A percentile compares a stretch with the other conserved stretches of the same genome.
phyloP scores from a whole-genome alignment of 768 basidiomycete genomes.

The Floccularia luteovirens region DNA sequence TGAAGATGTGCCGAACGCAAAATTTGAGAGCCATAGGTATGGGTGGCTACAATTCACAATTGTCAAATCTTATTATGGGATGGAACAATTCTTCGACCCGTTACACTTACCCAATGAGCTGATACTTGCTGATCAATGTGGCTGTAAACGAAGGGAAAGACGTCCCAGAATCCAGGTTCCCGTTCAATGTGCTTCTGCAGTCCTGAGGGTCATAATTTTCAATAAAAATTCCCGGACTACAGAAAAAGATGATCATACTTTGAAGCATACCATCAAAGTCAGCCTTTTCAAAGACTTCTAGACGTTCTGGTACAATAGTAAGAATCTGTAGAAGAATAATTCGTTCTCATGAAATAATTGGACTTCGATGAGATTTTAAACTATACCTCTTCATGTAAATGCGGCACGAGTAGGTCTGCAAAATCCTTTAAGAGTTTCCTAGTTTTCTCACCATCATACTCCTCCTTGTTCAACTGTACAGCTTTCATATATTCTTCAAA shows the following conservation, averaged over 20 bases:
- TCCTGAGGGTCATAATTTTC: not conserved
- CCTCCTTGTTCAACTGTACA: not conserved
- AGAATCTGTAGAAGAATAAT: conserved; percentile 5
- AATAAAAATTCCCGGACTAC: not conserved
- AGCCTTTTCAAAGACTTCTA: conserved; percentile 3
- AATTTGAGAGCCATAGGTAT: not conserved
- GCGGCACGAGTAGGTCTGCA: not conserved
- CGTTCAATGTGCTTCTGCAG: not conserved
- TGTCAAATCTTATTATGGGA: not conserved
- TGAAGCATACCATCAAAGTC: conserved; percentile 3
- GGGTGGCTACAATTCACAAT: not conserved
- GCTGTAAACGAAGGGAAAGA: conserved; percentile 1
- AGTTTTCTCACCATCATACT: not conserved
- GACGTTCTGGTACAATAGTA: conserved; percentile 4
- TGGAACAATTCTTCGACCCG: not conserved
- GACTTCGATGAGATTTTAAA: not conserved
- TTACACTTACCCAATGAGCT: conserved; percentile 4
- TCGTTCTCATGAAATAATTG: not conserved
- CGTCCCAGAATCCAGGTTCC: not conserved
- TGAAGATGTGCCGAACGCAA: not conserved
- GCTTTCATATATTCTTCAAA: not conserved
- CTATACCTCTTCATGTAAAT: not conserved
- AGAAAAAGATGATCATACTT: conserved; percentile 2
- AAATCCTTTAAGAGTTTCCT: not conserved
- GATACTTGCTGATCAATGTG: conserved; percentile 1